Conservation (phyloP, 371 early-diverging fungal genomes). For the Batkoa obscura region DNA sequence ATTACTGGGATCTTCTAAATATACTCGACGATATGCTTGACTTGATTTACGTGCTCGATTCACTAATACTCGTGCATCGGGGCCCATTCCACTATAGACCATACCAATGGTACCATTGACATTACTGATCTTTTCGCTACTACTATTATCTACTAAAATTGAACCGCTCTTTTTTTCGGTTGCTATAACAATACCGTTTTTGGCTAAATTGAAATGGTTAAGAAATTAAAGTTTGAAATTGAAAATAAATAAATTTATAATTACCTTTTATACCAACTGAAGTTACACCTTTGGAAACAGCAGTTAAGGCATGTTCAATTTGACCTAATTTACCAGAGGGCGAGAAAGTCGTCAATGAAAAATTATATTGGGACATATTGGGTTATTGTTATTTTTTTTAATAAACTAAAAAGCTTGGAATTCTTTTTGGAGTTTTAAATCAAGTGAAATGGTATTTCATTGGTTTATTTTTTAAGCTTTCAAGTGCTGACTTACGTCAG, state of each 20-base stretch:
- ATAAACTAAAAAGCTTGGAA: no score
- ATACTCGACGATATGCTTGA: constrained; percentile 83
- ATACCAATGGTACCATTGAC: constrained; percentile 88
- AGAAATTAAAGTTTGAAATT: neutral
- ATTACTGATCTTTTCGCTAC: constrained; percentile 71
- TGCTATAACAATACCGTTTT: constrained; percentile 94
- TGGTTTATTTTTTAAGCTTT: no score
- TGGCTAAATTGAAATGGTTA: constrained; percentile 29
- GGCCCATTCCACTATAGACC: constrained; percentile 97
- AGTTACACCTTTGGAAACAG: constrained; percentile 89
- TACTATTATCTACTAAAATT: constrained; percentile 78
- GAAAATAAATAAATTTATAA: neutral
- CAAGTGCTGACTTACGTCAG: no score
- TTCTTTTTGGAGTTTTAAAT: no score
- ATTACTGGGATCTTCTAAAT: constrained; percentile 86
- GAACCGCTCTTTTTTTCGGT: constrained; percentile 93
- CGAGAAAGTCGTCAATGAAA: constrained; percentile 98
- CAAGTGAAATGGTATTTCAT: no score
- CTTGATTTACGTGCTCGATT: constrained; percentile 90
- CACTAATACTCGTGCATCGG: constrained; percentile 89
- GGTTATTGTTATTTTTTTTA: no score
- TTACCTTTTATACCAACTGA: constrained; percentile 95
- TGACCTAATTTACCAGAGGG: constrained; percentile 99
- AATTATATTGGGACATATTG: constrained; percentile 18
- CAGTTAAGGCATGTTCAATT: constrained; percentile 96